Conservation (phyloP, 75 land plant genomes). For the Adiantum capillusveneris region DNA sequence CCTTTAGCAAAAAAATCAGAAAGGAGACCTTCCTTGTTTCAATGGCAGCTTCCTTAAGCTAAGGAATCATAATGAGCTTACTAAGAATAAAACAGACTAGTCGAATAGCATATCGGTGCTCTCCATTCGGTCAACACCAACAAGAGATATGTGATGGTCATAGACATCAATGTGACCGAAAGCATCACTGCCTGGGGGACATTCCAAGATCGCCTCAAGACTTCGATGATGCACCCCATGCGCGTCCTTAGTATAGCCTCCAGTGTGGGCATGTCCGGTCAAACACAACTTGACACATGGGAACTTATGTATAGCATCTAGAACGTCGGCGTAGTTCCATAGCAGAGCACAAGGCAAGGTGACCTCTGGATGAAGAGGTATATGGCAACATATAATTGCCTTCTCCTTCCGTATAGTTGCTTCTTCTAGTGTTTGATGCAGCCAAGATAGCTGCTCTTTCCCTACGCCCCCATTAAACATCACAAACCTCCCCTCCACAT, state of each 20-base stretch:
- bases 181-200: conserved; percentile 82
- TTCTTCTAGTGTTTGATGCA: conserved; percentile 53
- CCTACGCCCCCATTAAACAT: conserved; percentile 94
- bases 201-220: conserved; percentile 90
- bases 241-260: conserved; percentile 72
- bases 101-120: conserved; percentile 51
- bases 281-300: conserved; percentile 84
- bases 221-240: conserved; percentile 83
- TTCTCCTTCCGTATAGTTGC: conserved; percentile 42
- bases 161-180: conserved; percentile 80
- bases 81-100: too few relatives aligned
- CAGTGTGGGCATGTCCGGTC: conserved; percentile 87
- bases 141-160: conserved; percentile 45
- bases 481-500: conserved; percentile 62
- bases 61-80: too few relatives aligned
- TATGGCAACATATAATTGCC: conserved; percentile 75
- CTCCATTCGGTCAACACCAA: conserved; percentile 57
- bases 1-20: too few relatives aligned
- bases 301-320: conserved; percentile 64
- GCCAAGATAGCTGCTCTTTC: conserved; percentile 67
- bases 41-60: too few relatives aligned
- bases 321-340: conserved; percentile 91
- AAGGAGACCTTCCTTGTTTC: too few relatives aligned
- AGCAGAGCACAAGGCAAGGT: conserved; percentile 43
- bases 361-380: conserved; percentile 72